Base-by-base conservation (phyloP, 2,329 filamentous ascomycete genomes). In the Scopulariopsis brevicaulis region DNA sequence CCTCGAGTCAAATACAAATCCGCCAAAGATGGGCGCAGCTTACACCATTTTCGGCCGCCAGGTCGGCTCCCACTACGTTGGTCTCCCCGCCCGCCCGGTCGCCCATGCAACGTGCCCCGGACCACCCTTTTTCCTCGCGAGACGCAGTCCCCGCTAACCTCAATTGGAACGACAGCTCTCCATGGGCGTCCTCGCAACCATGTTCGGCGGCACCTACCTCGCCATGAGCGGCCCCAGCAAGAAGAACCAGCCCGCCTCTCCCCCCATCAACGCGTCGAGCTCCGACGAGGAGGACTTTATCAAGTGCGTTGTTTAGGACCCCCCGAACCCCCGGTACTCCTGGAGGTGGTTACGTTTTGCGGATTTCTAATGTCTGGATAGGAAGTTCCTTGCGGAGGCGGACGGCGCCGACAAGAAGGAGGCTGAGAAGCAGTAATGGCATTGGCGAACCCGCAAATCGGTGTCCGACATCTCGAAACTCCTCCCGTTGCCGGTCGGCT, bases 231-330 rank as follows among this genome's bases (percentile, higher is more conserved):
- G 80, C 60, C 18, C 28, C 68, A 75, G 74, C 70, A 75, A 73
- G 69, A 67, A 67, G 64, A 60, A 68, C 63, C 71, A 71, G 63
- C 64, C 69, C 54, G 70, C 74, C 60, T 66, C 73, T 51, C 81
- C 81, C 62, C 81, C 81, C 55, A 81, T 84, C 75, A 83, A 84
- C 70, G 81, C 81, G 60, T 77, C 79, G 56, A 82, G 76, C 73
- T 75, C 80, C 65, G 81, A 83, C 68, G 81, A 84, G 74, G 80
- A 77, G 70, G 79, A 83, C 69, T 84, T 84, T 72, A 83, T 84
- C 76, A 82, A 83, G 81, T 84, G 71, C 74, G 78, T 61, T n/a
- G 55, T 59, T 58, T 54, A 46, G 15, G 15, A 40, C 37, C 40
- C 40, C 4, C 40, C 40, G n/a, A n/a, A 14, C 40, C 15, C 15